Evolutionary conservation across 257 asterid species (phyloP).

Genomic region (Nyctanthes arbortristis): DNA sequence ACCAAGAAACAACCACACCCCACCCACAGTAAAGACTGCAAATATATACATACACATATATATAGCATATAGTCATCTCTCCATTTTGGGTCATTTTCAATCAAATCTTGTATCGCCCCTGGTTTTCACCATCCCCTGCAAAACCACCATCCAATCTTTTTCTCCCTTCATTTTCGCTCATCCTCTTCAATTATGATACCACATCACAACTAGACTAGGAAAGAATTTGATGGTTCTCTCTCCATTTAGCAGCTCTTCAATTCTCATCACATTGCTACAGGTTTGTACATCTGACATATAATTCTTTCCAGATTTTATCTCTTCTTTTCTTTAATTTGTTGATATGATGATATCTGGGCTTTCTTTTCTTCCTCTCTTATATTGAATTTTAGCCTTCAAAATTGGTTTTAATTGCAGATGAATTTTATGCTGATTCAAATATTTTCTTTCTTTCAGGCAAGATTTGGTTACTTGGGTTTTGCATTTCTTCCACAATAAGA

Average conservation of each 20-base stretch:
- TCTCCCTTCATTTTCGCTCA: neutral
- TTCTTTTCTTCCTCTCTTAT: neutral
- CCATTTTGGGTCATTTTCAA: neutral
- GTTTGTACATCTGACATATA: neutral
- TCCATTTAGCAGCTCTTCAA: neutral
- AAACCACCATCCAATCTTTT: neutral
- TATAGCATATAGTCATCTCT: neutral
- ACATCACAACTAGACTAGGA: no score
- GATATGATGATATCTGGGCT: neutral
- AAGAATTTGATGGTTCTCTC: neutral
- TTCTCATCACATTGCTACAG: neutral
- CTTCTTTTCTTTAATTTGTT: neutral
- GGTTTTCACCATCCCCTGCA: neutral
- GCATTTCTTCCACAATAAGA: neutral
- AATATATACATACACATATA: neutral
- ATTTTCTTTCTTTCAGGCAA: neutral
- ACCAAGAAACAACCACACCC: neutral
- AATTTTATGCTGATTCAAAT: neutral
- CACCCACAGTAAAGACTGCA: neutral
- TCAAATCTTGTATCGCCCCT: neutral
- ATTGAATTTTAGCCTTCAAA: no score
- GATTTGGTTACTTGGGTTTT: neutral
- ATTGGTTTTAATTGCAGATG: neutral
- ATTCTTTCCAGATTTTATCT: neutral
- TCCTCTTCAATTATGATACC: neutral